Conservation (phyloP, 345 rosid genomes). For the Lepidium africanum region DNA sequence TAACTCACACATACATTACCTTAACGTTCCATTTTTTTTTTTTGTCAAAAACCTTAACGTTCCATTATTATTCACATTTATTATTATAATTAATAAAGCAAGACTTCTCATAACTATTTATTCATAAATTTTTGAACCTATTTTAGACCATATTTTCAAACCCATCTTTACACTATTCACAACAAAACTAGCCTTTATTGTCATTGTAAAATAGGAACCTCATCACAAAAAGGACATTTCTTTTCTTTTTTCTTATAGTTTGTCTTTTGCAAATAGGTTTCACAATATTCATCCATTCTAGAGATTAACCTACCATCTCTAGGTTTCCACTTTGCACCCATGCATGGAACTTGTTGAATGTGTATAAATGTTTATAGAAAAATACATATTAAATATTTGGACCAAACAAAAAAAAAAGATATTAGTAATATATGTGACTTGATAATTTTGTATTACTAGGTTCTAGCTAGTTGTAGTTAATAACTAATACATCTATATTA, state of each 20-base stretch:
- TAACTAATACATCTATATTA: background rate
- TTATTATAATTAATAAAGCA: background rate
- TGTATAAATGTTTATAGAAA: slow-evolving; percentile 1
- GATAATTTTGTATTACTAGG: background rate
- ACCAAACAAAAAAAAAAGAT: background rate
- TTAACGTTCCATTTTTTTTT: background rate
- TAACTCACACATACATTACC: slow-evolving; percentile 14
- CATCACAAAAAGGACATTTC: background rate
- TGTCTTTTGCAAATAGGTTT: background rate
- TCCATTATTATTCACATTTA: background rate
- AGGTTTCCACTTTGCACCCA: slow-evolving; percentile 29
- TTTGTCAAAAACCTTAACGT: background rate
- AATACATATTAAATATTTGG: background rate
- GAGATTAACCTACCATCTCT: slow-evolving; percentile 13
- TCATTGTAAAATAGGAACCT: background rate
- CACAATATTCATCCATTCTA: slow-evolving; percentile 7
- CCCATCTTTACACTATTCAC: slow-evolving; percentile 5
- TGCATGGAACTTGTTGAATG: slow-evolving; percentile 14
- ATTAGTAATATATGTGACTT: slow-evolving; percentile 5
- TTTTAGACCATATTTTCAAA: background rate
- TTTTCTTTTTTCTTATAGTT: background rate
- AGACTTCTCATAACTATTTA: slow-evolving; percentile 2
- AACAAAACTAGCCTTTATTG: slow-evolving; percentile 20
- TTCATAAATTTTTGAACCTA: slow-evolving; percentile 7
- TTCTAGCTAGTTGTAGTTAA: background rate